Conservation (phyloP, 2,329 filamentous ascomycete genomes). For the Fusarium marasasianum region DNA sequence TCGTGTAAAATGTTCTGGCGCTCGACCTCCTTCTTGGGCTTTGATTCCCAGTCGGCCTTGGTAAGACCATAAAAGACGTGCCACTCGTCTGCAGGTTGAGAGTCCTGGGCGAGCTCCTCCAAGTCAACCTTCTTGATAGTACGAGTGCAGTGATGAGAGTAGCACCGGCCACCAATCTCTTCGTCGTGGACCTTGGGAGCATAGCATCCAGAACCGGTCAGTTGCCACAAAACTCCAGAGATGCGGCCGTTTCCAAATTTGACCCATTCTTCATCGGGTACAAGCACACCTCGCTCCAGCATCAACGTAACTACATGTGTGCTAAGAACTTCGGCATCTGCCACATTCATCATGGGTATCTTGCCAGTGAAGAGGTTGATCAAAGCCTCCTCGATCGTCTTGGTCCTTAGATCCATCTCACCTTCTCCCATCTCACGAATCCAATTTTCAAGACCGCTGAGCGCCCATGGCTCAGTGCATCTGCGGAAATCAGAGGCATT, state of each 20-base stretch:
- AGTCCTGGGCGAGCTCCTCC: constrained; percentile 75
- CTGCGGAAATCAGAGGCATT: constrained; percentile 82
- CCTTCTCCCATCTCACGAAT: constrained; percentile 89
- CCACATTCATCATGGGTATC: constrained; percentile 97
- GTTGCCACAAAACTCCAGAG: constrained; percentile 90
- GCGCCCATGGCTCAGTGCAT: constrained; percentile 90
- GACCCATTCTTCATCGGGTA: constrained; percentile 96
- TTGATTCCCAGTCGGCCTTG: constrained; percentile 76
- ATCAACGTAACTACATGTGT: constrained; percentile 81
- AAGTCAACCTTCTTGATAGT: constrained; percentile 95
- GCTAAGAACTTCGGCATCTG: constrained; percentile 90
- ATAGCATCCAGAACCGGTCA: constrained; percentile 93
- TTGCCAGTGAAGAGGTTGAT: constrained; percentile 92
- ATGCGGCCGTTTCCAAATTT: constrained; percentile 85
- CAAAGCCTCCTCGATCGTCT: constrained; percentile 86
- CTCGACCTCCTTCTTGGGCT: constrained; percentile 87
- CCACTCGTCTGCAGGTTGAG: constrained; percentile 81
- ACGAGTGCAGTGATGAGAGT: constrained; percentile 91
- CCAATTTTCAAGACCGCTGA: constrained; percentile 89
- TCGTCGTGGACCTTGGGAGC: constrained; percentile 81
- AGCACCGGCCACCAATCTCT: constrained; percentile 80
- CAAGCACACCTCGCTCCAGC: constrained; percentile 78
- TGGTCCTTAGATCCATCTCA: constrained; percentile 85
- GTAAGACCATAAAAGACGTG: constrained; percentile 86
- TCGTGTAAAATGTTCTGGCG: constrained; percentile 95